These are phyloP conservation scores for Floccularia luteovirens DNA, from an alignment of 768 basidiomycete species.

Conservation along the genomic window DNA sequence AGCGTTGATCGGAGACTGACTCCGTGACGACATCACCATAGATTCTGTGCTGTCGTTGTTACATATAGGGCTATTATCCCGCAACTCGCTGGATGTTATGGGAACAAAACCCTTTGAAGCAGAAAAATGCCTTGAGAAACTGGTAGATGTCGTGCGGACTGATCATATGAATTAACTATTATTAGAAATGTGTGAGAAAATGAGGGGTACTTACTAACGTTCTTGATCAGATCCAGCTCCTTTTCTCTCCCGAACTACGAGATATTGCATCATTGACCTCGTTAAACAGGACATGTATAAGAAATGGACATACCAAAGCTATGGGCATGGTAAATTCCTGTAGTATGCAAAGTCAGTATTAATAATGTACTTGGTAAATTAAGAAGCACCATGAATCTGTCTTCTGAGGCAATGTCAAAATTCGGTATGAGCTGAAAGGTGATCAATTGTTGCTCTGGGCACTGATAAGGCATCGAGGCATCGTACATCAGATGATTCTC, in stretches of 20 bases:
- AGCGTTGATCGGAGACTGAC: conserved; percentile 24
- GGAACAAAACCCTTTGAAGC: conserved; percentile 31
- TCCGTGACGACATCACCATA: conserved; percentile 27
- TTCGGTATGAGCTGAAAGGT: conserved; percentile 49
- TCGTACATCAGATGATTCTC: conserved; percentile 48
- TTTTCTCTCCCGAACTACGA: conserved; percentile 61
- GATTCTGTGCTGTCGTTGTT: conserved; percentile 35
- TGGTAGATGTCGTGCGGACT: conserved; percentile 47
- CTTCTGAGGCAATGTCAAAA: conserved; percentile 60
- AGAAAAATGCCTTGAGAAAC: conserved; percentile 49
- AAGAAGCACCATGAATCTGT: conserved; percentile 50
- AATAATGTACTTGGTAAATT: background rate
- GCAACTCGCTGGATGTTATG: conserved; percentile 25
- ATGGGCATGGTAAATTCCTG: conserved; percentile 69
- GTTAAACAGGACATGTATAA: background rate
- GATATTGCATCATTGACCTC: conserved; percentile 2
- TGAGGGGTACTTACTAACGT: conserved; percentile 42
- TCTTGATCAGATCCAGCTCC: conserved; percentile 60
- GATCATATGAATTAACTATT: background rate
- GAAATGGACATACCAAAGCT: conserved; percentile 36
- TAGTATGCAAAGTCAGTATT: background rate
- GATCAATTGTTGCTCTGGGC: conserved; percentile 6
- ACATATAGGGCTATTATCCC: conserved; percentile 16
- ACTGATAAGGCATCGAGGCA: background rate
- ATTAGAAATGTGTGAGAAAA: background rate